Conservation (phyloP, 139 green algal species). For the Edaphochlamys debaryana region DNA sequence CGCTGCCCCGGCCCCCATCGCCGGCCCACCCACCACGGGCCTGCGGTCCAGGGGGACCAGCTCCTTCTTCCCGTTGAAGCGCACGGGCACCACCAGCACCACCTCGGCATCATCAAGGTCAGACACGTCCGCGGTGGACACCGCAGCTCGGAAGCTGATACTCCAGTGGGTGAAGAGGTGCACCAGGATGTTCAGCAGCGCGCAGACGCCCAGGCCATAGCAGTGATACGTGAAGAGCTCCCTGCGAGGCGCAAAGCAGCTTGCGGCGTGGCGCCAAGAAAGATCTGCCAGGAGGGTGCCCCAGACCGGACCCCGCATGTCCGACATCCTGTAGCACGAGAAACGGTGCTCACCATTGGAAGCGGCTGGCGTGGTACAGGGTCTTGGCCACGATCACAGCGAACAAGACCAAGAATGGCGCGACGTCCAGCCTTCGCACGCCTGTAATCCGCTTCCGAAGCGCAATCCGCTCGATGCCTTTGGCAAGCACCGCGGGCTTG, state of each 20-base stretch:
- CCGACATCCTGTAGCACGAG: background rate
- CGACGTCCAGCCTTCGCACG: constrained; percentile 41
- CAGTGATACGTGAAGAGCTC: constrained; percentile 34
- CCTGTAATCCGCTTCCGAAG: constrained; percentile 20
- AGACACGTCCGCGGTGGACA: constrained; percentile 31
- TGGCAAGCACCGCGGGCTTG: constrained; percentile 50
- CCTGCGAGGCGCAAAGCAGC: background rate
- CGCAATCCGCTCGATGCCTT: constrained; percentile 46
- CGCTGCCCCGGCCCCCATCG: no score
- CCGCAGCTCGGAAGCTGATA: constrained; percentile 49
- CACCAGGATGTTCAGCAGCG: constrained; percentile 63
- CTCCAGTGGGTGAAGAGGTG: constrained; percentile 75
- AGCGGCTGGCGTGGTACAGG: constrained; percentile 28
- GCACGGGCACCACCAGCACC: constrained; percentile 69
- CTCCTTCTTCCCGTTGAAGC: constrained; percentile 72
- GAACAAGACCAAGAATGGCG: constrained; percentile 58
- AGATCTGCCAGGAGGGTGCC: no score
- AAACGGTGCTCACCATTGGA: constrained; percentile 46
- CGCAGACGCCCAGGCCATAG: constrained; percentile 45
- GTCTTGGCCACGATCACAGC: constrained; percentile 5
- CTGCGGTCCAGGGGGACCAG: constrained; percentile 70
- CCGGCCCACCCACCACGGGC: constrained; percentile 59
- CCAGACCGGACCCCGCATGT: no score
- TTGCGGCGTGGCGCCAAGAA: background rate
- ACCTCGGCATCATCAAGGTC: constrained; percentile 52